phyloP scores from a whole-genome alignment of 768 basidiomycete species.

The Saitozyma sp. region DNA sequence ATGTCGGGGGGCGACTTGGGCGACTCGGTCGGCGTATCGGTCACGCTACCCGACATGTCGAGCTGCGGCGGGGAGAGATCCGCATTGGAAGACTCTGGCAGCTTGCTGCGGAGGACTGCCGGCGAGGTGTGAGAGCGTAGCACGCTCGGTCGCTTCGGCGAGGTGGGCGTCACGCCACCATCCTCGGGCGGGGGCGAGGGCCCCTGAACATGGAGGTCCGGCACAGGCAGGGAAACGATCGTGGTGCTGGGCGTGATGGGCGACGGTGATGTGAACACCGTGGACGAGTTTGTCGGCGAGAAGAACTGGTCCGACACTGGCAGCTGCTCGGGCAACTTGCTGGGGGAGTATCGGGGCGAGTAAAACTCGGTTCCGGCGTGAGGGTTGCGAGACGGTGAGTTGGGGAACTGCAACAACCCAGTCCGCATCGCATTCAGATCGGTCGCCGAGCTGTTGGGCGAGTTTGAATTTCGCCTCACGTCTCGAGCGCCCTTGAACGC shows the following conservation, averaged over 20 bases:
- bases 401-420: slow-evolving; percentile 29
- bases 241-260: slow-evolving; percentile 1
- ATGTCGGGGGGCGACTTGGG: slow-evolving; percentile 37
- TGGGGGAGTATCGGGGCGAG: slow-evolving; percentile 26
- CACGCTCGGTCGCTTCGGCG: slow-evolving; percentile 9
- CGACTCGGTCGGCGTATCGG: slow-evolving; percentile 22
- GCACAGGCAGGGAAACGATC: slow-evolving; percentile 12
- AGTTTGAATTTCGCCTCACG: slow-evolving; percentile 23
- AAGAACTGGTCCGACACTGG: slow-evolving; percentile 26
- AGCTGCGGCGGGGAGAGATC: background rate
- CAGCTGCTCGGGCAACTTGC: background rate
- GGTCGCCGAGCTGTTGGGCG: slow-evolving; percentile 14
- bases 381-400: background rate
- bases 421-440: slow-evolving; percentile 42
- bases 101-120: background rate
- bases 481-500: slow-evolving; percentile 44
- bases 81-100: background rate
- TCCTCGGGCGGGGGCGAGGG: slow-evolving; percentile 24
- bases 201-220: slow-evolving; percentile 25
- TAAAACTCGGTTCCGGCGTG: slow-evolving; percentile 29
- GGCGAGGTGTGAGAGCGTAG: slow-evolving; percentile 7
- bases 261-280: background rate
- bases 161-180: background rate
- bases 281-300: slow-evolving; percentile 7
- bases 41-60: background rate